A percentile compares a stretch with the other conserved stretches of the same genome.
Conservation (phyloP, 352 stramenopile genomes). For the Pythium phragmiticola region DNA sequence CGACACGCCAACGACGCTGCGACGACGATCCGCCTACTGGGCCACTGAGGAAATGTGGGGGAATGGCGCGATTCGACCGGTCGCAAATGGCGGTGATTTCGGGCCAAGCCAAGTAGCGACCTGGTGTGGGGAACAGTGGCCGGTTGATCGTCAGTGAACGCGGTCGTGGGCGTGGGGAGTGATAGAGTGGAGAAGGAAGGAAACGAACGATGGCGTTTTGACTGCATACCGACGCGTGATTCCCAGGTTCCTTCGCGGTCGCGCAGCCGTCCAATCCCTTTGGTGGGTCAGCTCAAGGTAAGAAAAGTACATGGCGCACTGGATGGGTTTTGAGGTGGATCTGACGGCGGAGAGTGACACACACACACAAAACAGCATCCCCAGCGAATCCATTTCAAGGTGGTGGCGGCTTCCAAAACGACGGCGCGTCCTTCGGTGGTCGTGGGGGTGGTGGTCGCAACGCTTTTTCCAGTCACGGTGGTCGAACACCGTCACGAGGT, state of each 20-base stretch:
- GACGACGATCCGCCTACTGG: background rate
- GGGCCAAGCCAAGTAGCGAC: no score
- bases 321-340: background rate
- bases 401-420: constrained; percentile 6
- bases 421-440: constrained; percentile 14
- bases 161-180: background rate
- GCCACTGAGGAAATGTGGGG: background rate
- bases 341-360: background rate
- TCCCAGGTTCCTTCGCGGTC: constrained; percentile 28
- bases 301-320: background rate
- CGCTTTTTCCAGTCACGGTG: constrained; percentile 12
- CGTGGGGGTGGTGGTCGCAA: constrained; percentile 7
- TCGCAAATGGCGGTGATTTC: background rate
- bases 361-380: constrained; percentile 5
- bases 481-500: constrained; percentile 7
- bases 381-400: constrained; percentile 27
- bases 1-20: background rate
- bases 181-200: background rate
- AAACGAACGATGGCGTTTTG: background rate
- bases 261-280: constrained; percentile 19
- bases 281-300: constrained; percentile 22
- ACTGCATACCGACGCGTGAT: constrained; percentile 21
- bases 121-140: no score
- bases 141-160: background rate
- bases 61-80: background rate